phyloP scores from a whole-genome alignment of 1,284 basidiomycete species.

The Pseudozyma hubeiensis region DNA sequence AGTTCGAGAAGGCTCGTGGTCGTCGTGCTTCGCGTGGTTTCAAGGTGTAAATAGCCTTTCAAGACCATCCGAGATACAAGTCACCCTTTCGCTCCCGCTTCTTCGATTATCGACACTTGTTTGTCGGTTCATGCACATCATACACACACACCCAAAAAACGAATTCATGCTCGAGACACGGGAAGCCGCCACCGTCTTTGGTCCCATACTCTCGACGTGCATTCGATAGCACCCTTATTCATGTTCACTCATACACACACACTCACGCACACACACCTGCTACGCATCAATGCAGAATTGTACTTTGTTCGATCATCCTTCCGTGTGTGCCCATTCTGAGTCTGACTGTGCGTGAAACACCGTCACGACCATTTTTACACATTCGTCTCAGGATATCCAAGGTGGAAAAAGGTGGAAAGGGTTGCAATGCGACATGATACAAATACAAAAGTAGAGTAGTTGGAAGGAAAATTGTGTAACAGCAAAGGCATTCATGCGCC shows the following conservation, averaged over 20 bases:
- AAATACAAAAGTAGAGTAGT: constrained; percentile 5
- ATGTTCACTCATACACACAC: constrained; percentile 1
- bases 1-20: constrained; percentile 75
- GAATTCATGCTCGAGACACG: background rate
- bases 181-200: background rate
- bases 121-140: background rate
- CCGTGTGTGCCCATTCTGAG: background rate
- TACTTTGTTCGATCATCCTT: constrained; percentile 28
- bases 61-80: background rate
- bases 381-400: background rate
- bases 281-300: constrained; percentile 49
- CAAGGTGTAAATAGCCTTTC: constrained; percentile 64
- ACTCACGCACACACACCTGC: constrained; percentile 8
- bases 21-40: constrained; percentile 70
- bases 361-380: background rate
- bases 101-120: constrained; percentile 6
- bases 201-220: background rate
- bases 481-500: constrained; percentile 2
- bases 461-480: background rate
- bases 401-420: no score
- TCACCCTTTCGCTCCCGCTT: background rate
- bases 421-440: constrained; percentile 1
- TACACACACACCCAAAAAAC: constrained; percentile 1
- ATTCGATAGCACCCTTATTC: background rate
- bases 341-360: no score